Base-by-base conservation (phyloP, 345 rosid species). In the Rubroshorea leprosula region DNA sequence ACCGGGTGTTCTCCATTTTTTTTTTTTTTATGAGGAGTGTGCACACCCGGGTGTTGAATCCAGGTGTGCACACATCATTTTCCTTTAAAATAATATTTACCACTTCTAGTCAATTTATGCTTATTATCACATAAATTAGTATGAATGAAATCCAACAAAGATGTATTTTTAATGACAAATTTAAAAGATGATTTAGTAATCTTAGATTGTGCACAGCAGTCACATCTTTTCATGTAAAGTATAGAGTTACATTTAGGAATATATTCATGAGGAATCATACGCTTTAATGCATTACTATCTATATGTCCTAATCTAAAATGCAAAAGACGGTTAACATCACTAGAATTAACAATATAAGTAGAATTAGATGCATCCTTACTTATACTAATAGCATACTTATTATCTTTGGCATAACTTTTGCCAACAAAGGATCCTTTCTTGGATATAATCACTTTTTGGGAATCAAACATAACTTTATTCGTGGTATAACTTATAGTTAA, bases 391-490 rank as follows among this genome's bases (percentile, higher is more conserved):
- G 22, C 25, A 50, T 50, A 50, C 54, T n/a, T 54, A 19, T 54
- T 19, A 23, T 21, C 27, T 41, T 56, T 38, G 38, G 18, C 29
- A 39, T 39, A 56, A 1, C 60, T 48, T 22, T 56, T 12, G 8
- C 19, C 11, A 4, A 23, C 20, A 13, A 39, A 22, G 2, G 46
- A 35, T 54, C 58, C n/a, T n/a, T n/a, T n/a, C n/a, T n/a, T n/a
- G n/a, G 60, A 38, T 9, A 56, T 56, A 5, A 56, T 56, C 49
- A 39, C 18, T 38, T 43, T 57, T 22, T 22, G 60, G 22, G n/a
- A 23, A 41, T 56, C 49, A 41, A 39, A 22, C 16, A 39, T 31
- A 56, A 56, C 49, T 7, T 41, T 15, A n/a, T n/a, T n/a, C n/a
- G n/a, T n/a, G n/a, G n/a, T n/a, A n/a, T n/a, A n/a, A n/a, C n/a